phyloP scores from a whole-genome alignment of 2,329 filamentous ascomycete species.

The Pseudopithomyces maydicus region DNA sequence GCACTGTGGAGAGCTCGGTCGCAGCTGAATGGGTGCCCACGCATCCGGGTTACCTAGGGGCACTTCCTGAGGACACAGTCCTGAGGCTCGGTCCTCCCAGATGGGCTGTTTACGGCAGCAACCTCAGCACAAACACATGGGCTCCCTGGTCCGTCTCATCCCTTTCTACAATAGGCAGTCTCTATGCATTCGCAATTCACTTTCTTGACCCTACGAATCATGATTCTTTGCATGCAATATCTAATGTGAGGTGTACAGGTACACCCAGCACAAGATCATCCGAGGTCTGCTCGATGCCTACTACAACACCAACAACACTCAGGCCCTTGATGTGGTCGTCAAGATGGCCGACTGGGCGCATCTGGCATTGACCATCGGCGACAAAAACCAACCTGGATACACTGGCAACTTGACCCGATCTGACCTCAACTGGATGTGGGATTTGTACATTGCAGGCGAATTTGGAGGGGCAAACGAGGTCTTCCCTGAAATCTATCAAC shows the following conservation, averaged over 20 bases:
- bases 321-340: slow-evolving; percentile 18
- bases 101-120: slow-evolving; percentile 17
- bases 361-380: slow-evolving; percentile 15
- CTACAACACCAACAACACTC: slow-evolving; percentile 20
- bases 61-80: slow-evolving; percentile 19
- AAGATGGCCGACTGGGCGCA: slow-evolving; percentile 23
- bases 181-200: too few species aligned
- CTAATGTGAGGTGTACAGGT: not conserved
- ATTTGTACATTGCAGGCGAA: slow-evolving; percentile 20
- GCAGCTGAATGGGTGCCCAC: slow-evolving; percentile 5
- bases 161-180: not conserved
- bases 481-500: slow-evolving; percentile 16
- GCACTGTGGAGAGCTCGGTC: not conserved
- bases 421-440: slow-evolving; percentile 25
- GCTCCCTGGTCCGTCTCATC: slow-evolving; percentile 12
- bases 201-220: too few species aligned
- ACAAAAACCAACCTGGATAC: slow-evolving; percentile 20
- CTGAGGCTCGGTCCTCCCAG: slow-evolving; percentile 18
- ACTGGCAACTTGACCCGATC: slow-evolving; percentile 16
- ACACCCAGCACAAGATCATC: slow-evolving; percentile 23
- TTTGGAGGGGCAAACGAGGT: slow-evolving; percentile 21
- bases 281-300: slow-evolving; percentile 18
- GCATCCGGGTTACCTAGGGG: slow-evolving; percentile 18
- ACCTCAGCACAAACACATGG: slow-evolving; percentile 17
- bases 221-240: not conserved